Evolutionary conservation across 768 basidiomycete species (phyloP).

Genomic region (Trametes gibbosa): DNA sequence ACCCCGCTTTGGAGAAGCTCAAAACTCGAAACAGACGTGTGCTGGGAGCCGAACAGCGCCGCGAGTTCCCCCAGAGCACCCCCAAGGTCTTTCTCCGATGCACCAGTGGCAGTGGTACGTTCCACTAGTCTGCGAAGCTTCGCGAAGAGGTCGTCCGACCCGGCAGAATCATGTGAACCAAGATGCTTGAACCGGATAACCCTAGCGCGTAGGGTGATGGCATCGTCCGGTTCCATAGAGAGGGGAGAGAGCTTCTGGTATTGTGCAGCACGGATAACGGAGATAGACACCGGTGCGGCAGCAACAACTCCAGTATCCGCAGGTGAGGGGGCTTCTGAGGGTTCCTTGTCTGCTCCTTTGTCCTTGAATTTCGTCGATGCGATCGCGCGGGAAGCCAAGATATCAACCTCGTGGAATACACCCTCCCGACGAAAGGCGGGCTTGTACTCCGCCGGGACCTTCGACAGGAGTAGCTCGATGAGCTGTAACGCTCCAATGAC

Average conservation of each 20-base stretch:
- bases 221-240: conserved; percentile 82
- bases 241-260: conserved; percentile 70
- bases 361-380: conserved; percentile 50
- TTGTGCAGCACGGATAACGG: conserved; percentile 44
- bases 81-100: conserved; percentile 60
- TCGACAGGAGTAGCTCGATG: conserved; percentile 84
- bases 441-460: conserved; percentile 81
- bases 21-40: conserved; percentile 88
- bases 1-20: conserved; percentile 93
- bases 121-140: conserved; percentile 64
- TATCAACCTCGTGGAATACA: conserved; percentile 92
- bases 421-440: conserved; percentile 93
- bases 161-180: conserved; percentile 50
- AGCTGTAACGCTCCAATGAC: conserved; percentile 90
- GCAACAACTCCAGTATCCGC: conserved; percentile 36
- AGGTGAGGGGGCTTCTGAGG: conserved; percentile 37
- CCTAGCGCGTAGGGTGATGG: conserved; percentile 87
- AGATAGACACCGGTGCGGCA: conserved; percentile 38
- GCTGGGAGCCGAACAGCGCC: conserved; percentile 70
- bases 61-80: conserved; percentile 74
- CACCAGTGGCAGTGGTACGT: conserved; percentile 51
- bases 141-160: conserved; percentile 61
- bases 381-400: conserved; percentile 63
- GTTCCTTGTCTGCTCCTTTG: conserved; percentile 34
- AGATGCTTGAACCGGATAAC: conserved; percentile 85